Evolutionary conservation across 345 rosid genomes (phyloP).

Genomic region (Eucalyptus pauciflora): DNA sequence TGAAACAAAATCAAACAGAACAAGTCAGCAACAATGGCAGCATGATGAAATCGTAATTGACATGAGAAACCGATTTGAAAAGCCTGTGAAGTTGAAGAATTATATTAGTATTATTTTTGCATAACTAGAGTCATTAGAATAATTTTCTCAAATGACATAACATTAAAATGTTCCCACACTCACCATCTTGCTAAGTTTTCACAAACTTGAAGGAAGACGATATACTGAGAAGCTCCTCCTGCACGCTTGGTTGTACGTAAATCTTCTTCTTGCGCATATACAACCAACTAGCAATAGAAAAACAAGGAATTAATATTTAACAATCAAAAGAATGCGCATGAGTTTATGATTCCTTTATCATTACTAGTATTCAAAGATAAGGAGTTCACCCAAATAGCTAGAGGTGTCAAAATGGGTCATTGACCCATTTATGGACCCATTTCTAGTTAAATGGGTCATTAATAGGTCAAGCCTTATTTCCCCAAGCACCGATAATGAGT

Average conservation of each 20-base stretch:
- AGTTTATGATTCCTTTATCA: background rate
- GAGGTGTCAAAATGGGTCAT: too few relatives aligned
- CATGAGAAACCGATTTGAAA: background rate
- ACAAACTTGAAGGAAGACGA: conserved; percentile 61
- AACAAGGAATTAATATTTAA: background rate
- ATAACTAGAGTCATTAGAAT: background rate
- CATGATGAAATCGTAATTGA: background rate
- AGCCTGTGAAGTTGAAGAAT: background rate
- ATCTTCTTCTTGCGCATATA: conserved; percentile 51
- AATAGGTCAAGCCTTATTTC: too few relatives aligned
- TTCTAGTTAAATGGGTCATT: too few relatives aligned
- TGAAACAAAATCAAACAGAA: background rate
- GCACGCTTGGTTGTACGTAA: conserved; percentile 85
- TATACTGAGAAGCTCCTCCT: conserved; percentile 66
- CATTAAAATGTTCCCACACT: background rate
- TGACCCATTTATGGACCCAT: too few relatives aligned
- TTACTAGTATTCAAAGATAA: background rate
- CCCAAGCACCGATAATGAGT: too few relatives aligned
- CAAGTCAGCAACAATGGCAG: background rate
- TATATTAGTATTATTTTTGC: background rate
- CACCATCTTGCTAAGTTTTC: conserved; percentile 89
- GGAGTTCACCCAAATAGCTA: background rate
- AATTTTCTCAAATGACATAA: background rate
- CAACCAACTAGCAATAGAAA: conserved; percentile 58
- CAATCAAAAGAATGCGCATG: background rate